Base-by-base conservation (phyloP, 2,329 filamentous ascomycete species). In the Metarhizium sp. region DNA sequence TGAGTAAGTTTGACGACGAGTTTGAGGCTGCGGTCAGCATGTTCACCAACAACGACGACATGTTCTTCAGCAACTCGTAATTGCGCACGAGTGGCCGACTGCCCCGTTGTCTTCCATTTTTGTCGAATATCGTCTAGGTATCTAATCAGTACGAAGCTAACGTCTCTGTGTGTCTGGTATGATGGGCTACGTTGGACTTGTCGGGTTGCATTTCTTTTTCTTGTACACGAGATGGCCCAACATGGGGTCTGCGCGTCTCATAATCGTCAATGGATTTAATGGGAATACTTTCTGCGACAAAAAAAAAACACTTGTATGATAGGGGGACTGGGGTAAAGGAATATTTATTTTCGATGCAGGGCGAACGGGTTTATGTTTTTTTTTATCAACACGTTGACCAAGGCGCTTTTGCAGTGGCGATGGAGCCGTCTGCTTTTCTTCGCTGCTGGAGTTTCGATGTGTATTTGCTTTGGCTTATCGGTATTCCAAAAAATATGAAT, bases 1-100 rank as follows among this genome's bases (percentile, higher is more conserved):
- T 78, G 62, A 72, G 67, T 67, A 80, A 80, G 66, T 80, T 79
- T 61, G 78, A 80, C 53, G 79, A 81, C 47, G 76, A 78, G 47
- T 79, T 76, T 54, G 75, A 78, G 57, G 73, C 70, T 55, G 30
- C 54, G n/a, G 74, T 77, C 36, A 71, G 71, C 65, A 78, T 82
- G 76, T 80, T 81, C 60, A 73, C 70, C 32, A 71, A 72, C 59
- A 72, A 69, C 57, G 76, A 79, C 55, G 78, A 81, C 58, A 69
- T 80, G 55, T 79, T 81, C 62, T 82, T 80, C 62, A 71, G 73
- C 52, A 71, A 60, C 59, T 61, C 64, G 55, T 71, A 59, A 64
- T 34, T 11, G 14, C 29, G 16, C 20, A 14, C 25, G 45, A 30
- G 25, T 6, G 5, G 7, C 4, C 25, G 14, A 4, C 18, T 10